These are phyloP conservation scores for Kitagawia praeruptora DNA, from an alignment of 129 eudicot species.

Conservation along the genomic window DNA sequence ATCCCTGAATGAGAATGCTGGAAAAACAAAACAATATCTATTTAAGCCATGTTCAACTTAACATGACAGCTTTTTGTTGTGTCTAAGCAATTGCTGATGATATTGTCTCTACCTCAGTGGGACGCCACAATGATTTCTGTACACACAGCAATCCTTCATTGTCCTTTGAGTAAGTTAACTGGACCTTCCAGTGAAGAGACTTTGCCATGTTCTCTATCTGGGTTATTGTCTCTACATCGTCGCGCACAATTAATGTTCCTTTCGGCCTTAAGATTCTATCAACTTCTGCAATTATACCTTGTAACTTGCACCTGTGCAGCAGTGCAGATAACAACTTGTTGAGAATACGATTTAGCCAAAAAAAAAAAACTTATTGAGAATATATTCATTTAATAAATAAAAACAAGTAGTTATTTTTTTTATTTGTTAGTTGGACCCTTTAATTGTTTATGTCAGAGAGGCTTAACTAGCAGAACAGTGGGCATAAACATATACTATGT, in stretches of 20 bases:
- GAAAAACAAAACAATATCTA: neutral
- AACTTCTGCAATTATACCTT: conserved; percentile 52
- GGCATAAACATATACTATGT: neutral
- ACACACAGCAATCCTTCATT: conserved; percentile 47
- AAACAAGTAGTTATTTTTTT: neutral
- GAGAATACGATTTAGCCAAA: neutral
- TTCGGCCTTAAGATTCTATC: conserved; percentile 57
- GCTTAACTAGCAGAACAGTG: neutral
- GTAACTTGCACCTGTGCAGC: conserved; percentile 50
- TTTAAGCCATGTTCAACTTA: neutral
- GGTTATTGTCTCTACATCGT: conserved; percentile 38
- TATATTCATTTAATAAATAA: neutral
- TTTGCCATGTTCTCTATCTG: conserved; percentile 51
- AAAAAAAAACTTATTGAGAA: neutral
- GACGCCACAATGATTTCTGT: conserved; percentile 53
- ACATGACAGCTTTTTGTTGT: neutral
- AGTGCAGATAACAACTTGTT: neutral
- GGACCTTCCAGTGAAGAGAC: conserved; percentile 51
- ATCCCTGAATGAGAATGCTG: neutral
- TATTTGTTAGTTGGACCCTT: neutral
- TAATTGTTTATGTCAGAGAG: neutral
- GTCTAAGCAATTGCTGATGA: conserved; percentile 39
- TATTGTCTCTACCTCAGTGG: conserved; percentile 43
- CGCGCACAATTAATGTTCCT: conserved; percentile 47
- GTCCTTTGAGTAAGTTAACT: conserved; percentile 33